Base-by-base conservation (phyloP, 768 basidiomycete species). In the Boletales sp. region DNA sequence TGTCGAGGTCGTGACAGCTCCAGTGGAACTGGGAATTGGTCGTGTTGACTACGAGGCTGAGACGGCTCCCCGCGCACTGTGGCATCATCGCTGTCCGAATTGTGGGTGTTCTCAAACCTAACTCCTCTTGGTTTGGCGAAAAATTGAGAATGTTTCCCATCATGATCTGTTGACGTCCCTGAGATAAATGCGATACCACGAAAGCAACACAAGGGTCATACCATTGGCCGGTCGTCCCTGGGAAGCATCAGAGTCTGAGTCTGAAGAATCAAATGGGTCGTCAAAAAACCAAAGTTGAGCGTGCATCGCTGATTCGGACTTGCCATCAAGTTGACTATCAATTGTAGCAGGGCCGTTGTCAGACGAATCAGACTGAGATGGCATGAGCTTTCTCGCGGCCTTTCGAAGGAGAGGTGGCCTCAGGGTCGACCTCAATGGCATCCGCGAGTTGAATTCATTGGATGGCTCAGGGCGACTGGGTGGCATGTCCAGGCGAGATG, bases 341-440 rank as follows among this genome's bases (percentile, higher is more conserved):
- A 42, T 2, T 13, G 37, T 5, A 27, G 43, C n/a, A 4, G 48
- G 13, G 13, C 5, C 43, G 18, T 40, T 7, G 24, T 52, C 56
- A 12, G 62, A 50, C 27, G 50, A 47, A 15, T 47, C 50, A 8
- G 59, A 51, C 29, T 15, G 15, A 13, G 5, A 34, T 18, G 32
- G 11, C 24, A 15, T 30, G 12, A 48, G 11, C 40, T 54, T 63
- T 37, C 62, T 58, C 13, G 59, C 61, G 13, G 53, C 56, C 47
- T 52, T 64, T 9, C 35, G 5, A 14, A 18, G 4, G 19, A 24
- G 13, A 12, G 21, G 34, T 34, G 12, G 34, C 34, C 12, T 15
- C 24, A 7, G 24, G 24, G 24, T 27, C 24, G 24, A 27, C 24
- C 24, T 7, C 24, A 7, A 27, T 27, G 24, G 24, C 24, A 27